Conservation (phyloP, 1,284 basidiomycete genomes). For the Hortiboletus rubellus region DNA sequence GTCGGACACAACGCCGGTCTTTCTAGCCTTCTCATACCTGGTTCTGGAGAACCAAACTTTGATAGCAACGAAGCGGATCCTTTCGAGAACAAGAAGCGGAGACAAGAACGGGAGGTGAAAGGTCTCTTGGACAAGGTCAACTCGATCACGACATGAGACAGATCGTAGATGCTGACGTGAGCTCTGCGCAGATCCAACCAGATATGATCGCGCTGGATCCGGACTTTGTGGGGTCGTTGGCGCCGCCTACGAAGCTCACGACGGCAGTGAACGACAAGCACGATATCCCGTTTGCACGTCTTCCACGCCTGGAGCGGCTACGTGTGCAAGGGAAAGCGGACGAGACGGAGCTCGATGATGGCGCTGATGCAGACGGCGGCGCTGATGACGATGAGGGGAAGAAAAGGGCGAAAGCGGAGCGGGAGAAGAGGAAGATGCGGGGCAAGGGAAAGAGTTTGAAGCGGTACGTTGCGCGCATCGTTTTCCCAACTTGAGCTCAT, state of each 20-base stretch:
- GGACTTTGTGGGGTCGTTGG: constrained; percentile 76
- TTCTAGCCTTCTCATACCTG: constrained; percentile 86
- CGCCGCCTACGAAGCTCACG: constrained; percentile 58
- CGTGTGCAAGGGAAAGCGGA: constrained; percentile 72
- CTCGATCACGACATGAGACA: not conserved
- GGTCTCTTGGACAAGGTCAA: constrained; percentile 85
- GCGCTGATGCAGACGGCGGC: constrained; percentile 38
- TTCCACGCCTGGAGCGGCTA: constrained; percentile 75
- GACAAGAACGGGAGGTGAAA: constrained; percentile 91
- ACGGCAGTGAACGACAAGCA: constrained; percentile 53
- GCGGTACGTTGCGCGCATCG: constrained; percentile 43
- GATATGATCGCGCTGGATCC: constrained; percentile 94
- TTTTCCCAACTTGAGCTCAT: not conserved
- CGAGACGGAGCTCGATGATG: constrained; percentile 52
- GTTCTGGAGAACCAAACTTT: constrained; percentile 92
- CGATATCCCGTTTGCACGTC: constrained; percentile 65
- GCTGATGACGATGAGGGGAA: constrained; percentile 37
- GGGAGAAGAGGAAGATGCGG: constrained; percentile 80
- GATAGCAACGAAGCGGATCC: constrained; percentile 94
- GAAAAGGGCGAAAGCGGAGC: constrained; percentile 46
- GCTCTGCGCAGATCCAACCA: constrained; percentile 70
- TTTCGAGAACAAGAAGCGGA: constrained; percentile 81
- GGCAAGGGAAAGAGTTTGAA: constrained; percentile 85
- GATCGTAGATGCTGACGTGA: constrained; percentile 1
- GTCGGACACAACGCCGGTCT: constrained; percentile 76